phyloP scores from a whole-genome alignment of 2,329 filamentous ascomycete species.

The Thielaviopsis punctulata region DNA sequence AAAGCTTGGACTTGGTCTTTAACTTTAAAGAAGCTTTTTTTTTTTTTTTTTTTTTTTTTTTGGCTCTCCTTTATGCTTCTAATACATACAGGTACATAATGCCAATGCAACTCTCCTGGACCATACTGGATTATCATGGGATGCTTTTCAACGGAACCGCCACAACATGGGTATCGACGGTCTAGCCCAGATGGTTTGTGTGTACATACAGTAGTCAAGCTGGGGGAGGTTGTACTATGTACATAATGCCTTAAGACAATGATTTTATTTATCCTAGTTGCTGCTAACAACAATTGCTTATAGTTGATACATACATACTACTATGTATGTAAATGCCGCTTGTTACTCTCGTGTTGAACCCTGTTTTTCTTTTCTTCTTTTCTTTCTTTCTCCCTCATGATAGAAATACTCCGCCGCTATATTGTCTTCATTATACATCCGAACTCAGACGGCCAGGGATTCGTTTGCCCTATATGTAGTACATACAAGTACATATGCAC shows the following conservation, averaged over 20 bases:
- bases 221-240: too few species aligned
- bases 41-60: too few species aligned
- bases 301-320: neutral
- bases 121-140: neutral
- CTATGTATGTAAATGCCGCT: neutral
- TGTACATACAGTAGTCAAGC: neutral
- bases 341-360: neutral
- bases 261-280: neutral
- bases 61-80: too few species aligned
- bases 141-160: neutral
- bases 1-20: too few species aligned
- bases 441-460: neutral
- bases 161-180: neutral
- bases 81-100: neutral
- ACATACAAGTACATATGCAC: too few species aligned
- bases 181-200: neutral
- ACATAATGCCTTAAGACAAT: too few species aligned
- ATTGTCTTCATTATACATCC: constrained; percentile 11
- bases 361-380: neutral
- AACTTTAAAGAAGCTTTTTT: too few species aligned
- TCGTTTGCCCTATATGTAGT: too few species aligned
- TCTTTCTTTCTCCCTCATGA: neutral
- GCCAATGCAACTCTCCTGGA: neutral
- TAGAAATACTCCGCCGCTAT: constrained; percentile 13
- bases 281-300: too few species aligned